Percentiles rank a stretch among this genome's conserved stretches.
Evolutionary conservation across 139 green algal genomes (phyloP).

Genomic region (Nannochloris sp.): DNA sequence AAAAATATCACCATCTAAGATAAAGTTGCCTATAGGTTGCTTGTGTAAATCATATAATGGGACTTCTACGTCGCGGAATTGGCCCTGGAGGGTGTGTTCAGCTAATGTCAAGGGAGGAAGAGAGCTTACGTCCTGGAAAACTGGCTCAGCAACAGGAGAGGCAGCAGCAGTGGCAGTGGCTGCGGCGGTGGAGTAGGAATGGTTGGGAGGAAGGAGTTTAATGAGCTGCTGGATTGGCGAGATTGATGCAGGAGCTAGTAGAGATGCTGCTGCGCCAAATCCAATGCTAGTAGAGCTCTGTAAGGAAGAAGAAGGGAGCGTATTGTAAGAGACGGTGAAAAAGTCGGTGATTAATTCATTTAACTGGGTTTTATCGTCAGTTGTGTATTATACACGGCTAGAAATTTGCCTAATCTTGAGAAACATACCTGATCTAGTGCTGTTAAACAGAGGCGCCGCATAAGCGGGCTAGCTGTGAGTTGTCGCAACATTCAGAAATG

Average conservation of each 20-base stretch:
- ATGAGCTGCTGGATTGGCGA: background rate
- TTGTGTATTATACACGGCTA: too few species aligned
- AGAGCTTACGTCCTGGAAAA: background rate
- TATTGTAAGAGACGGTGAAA: background rate
- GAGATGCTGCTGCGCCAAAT: background rate
- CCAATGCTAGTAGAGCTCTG: background rate
- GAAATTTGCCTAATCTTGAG: too few species aligned
- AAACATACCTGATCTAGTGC: background rate
- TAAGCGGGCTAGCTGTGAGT: background rate
- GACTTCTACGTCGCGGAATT: constrained; percentile 6
- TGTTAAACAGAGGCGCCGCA: background rate
- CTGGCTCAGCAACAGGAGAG: background rate
- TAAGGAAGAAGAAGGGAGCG: background rate
- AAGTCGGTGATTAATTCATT: background rate
- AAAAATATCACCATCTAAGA: constrained; percentile 49
- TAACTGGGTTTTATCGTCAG: too few species aligned
- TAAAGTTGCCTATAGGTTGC: constrained; percentile 21
- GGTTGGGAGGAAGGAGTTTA: background rate
- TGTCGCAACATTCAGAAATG: background rate
- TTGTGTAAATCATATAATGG: constrained; percentile 9
- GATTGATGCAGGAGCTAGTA: background rate
- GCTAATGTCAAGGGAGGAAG: background rate
- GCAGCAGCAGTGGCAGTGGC: too few species aligned
- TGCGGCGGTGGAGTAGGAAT: too few species aligned
- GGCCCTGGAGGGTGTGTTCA: constrained; percentile 14